These are phyloP conservation scores for Paracorniculantispora psalliotae DNA, from an alignment of 2,329 filamentous ascomycete species.

Conservation along the genomic window DNA sequence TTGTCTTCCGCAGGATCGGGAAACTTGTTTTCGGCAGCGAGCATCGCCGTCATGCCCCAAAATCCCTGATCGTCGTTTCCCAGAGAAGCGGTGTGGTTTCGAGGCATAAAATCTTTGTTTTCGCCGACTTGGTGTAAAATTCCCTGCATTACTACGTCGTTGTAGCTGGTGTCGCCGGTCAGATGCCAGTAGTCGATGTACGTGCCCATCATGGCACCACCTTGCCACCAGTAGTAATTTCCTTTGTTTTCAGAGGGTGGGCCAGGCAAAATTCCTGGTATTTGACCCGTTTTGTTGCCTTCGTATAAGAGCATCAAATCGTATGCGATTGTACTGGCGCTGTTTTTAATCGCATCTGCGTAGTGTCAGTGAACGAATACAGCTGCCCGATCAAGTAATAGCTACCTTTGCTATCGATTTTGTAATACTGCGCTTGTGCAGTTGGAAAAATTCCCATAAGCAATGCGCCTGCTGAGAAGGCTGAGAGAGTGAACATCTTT, in stretches of 20 bases:
- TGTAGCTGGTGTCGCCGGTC: slow-evolving; percentile 61
- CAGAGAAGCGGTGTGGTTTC: slow-evolving; percentile 52
- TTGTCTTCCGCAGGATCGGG: slow-evolving; percentile 50
- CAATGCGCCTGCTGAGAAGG: background rate
- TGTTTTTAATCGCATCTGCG: slow-evolving; percentile 35
- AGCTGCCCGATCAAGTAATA: background rate
- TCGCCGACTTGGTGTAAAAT: slow-evolving; percentile 56
- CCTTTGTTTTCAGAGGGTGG: slow-evolving; percentile 36
- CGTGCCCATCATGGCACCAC: slow-evolving; percentile 62
- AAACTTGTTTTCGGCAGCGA: slow-evolving; percentile 61
- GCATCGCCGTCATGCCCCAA: slow-evolving; percentile 64
- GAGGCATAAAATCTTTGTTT: slow-evolving; percentile 54
- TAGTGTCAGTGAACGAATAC: background rate
- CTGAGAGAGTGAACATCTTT: too few relatives aligned
- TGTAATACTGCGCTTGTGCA: slow-evolving; percentile 11
- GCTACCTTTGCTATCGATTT: slow-evolving; percentile 13
- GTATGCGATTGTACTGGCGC: slow-evolving; percentile 35
- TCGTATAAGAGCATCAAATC: slow-evolving; percentile 42
- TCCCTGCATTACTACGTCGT: slow-evolving; percentile 51
- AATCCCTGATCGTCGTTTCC: slow-evolving; percentile 70
- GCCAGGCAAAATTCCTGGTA: slow-evolving; percentile 46
- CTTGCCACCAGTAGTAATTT: slow-evolving; percentile 72
- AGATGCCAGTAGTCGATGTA: slow-evolving; percentile 67
- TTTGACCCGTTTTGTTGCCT: slow-evolving; percentile 38
- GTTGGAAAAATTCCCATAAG: background rate